Conservation (phyloP, 352 stramenopile genomes). For the Lagenidium sp. region DNA sequence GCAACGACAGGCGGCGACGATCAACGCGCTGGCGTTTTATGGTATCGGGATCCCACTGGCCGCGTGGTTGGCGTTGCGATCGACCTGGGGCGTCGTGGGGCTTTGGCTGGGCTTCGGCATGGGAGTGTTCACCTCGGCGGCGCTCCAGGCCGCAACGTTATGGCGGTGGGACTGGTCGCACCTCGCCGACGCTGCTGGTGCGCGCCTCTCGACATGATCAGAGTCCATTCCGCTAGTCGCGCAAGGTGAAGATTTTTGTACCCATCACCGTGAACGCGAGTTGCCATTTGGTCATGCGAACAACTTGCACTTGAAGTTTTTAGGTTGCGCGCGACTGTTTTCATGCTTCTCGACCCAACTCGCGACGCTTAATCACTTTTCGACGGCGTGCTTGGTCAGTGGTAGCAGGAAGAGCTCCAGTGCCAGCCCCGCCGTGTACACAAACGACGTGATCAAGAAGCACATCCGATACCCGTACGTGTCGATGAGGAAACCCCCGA, state of each 20-base stretch:
- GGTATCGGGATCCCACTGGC: constrained; percentile 57
- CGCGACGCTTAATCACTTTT: too few relatives aligned
- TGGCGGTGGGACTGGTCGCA: constrained; percentile 25
- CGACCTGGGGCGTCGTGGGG: constrained; percentile 37
- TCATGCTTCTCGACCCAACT: too few relatives aligned
- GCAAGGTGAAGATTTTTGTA: too few relatives aligned
- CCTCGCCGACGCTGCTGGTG: too few relatives aligned
- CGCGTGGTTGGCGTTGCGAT: constrained; percentile 40
- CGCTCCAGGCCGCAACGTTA: constrained; percentile 16
- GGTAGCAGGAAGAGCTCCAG: constrained; percentile 57
- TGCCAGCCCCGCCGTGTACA: constrained; percentile 46
- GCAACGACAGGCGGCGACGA: constrained; percentile 51
- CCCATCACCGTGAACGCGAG: too few relatives aligned
- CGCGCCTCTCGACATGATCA: too few relatives aligned
- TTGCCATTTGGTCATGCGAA: too few relatives aligned
- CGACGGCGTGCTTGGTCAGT: constrained; percentile 45
- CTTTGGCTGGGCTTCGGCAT: constrained; percentile 73
- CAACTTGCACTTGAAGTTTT: too few relatives aligned
- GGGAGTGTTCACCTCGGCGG: constrained; percentile 26
- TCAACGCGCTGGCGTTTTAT: constrained; percentile 74
- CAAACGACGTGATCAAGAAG: constrained; percentile 70
- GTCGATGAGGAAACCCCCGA: constrained; percentile 73
- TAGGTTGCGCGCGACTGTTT: too few relatives aligned
- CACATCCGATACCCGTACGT: constrained; percentile 67
- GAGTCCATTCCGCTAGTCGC: too few relatives aligned